Evolutionary conservation across 805 yeast genomes (phyloP), one percentile per base, ranked within the genome.

Genomic region (Clavispora phyllophila): DNA sequence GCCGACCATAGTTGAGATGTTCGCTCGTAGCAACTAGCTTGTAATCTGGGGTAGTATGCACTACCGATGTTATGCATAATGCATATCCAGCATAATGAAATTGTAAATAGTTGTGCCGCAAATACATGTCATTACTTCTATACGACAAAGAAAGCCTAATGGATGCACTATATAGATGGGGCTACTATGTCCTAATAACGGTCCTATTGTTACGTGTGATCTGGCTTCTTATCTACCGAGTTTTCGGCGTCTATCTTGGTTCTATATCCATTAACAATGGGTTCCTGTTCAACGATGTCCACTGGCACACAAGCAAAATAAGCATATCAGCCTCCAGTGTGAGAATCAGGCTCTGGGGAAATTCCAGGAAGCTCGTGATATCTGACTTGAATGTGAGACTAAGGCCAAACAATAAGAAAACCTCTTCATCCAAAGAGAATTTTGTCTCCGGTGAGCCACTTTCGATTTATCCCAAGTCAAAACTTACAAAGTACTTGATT

Each of bases 261-360:
- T 57, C 63, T 14, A 34, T 70, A 4, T 45, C 66, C 14, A 55
- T 69, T 29, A 66, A 62, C 48, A 68, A 68, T 47, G 74, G 75
- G 9, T 41, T 70, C 2, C 63, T 55, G 63, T 51, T 68, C 48
- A 65, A 67, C 46, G 53, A 61, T 4, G 49, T 70, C 19, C 38
- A 54, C 4, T 40, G 62, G 41, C 40, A 40, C 9, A 43, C 50
- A 18, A 44, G 42, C 22, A 39, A 36, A 22, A n/a, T 42, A n/a
- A 19, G 37, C 14, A 13, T 68, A 1, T 20, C 41, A 3, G 36
- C 63, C 5, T 46, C 51, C 9, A 56, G 65, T 12, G 35, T 66
- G 2, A 46, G 70, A 18, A 48, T 68, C 25, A 49, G 67, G 29
- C 54, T 68, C 15, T 70, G 74, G 74, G 72, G 73, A 5, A 66